These are phyloP conservation scores for Allium sativum DNA, from an alignment of 106 monocot genomes.

Conservation along the genomic window DNA sequence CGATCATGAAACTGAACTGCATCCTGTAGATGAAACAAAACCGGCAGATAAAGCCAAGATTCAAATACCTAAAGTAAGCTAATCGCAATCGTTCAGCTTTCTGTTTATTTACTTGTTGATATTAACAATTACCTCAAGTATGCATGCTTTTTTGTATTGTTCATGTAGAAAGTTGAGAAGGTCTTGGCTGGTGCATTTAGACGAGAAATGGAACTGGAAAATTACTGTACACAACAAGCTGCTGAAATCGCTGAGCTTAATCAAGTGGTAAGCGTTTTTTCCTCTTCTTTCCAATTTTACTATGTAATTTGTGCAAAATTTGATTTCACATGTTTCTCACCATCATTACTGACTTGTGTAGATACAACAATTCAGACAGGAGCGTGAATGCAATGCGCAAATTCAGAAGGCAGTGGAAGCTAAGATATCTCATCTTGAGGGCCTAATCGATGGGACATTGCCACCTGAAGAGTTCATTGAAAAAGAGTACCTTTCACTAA, in stretches of 20 bases:
- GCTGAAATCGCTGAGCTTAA: slow-evolving; percentile 76
- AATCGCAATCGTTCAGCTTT: background rate
- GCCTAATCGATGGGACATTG: slow-evolving; percentile 85
- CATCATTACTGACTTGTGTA: slow-evolving; percentile 18
- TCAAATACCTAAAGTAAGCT: slow-evolving; percentile 59
- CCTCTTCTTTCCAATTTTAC: background rate
- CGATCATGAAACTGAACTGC: slow-evolving; percentile 29
- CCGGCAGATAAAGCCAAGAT: slow-evolving; percentile 35
- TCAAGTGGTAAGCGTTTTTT: slow-evolving; percentile 47
- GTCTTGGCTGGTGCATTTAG: slow-evolving; percentile 92
- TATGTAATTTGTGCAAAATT: background rate
- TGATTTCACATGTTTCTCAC: background rate
- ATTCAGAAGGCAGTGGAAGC: slow-evolving; percentile 74
- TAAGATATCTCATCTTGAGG: slow-evolving; percentile 85
- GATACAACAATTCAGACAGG: slow-evolving; percentile 96
- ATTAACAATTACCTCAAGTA: background rate
- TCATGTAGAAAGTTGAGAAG: slow-evolving; percentile 76
- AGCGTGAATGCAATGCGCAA: slow-evolving; percentile 81
- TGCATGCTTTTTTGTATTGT: background rate
- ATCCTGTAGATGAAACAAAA: slow-evolving; percentile 32
- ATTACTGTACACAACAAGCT: slow-evolving; percentile 67
- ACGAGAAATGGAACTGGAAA: slow-evolving; percentile 88
- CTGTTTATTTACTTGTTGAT: background rate
- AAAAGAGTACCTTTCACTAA: slow-evolving; percentile 62
- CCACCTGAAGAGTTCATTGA: slow-evolving; percentile 84